Evolutionary conservation across 176 grass and related monocot genomes (phyloP).

Genomic region (Raddia distichophylla): DNA sequence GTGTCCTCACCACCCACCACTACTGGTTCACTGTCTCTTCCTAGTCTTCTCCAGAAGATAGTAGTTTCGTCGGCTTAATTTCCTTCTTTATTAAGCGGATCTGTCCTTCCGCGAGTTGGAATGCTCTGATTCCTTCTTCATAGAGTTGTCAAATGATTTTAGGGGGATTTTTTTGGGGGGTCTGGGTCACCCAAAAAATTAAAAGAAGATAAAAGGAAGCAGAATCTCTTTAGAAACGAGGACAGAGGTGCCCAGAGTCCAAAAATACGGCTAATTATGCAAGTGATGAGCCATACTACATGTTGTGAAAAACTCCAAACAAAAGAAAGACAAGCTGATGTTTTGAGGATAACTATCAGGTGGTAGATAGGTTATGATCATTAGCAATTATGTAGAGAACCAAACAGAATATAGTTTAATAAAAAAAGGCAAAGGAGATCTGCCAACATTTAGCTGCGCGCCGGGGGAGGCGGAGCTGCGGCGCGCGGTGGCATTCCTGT

Average conservation of each 20-base stretch:
- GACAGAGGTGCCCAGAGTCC: no score
- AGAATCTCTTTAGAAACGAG: no score
- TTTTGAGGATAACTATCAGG: background rate
- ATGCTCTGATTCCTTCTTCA: background rate
- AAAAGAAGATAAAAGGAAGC: no score
- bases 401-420: no score
- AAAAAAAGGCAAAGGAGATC: no score
- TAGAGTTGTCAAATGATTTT: conserved; percentile 6
- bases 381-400: conserved; percentile 5
- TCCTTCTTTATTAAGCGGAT: conserved; percentile 5
- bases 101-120: background rate
- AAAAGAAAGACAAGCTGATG: conserved; percentile 3
- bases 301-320: background rate
- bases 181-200: background rate
- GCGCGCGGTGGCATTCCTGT: no score
- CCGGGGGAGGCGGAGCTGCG: no score
- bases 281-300: background rate
- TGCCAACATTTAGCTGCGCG: no score
- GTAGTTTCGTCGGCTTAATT: background rate
- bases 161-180: background rate
- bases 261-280: background rate
- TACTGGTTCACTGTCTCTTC: conserved; percentile 58
- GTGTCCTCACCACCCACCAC: conserved; percentile 87
- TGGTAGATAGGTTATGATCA: background rate
- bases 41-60: background rate